Percentiles rank a stretch among this genome's conserved stretches.
Conservation (phyloP, 2,329 filamentous ascomycete species). For the Thielaviopsis musarum region DNA sequence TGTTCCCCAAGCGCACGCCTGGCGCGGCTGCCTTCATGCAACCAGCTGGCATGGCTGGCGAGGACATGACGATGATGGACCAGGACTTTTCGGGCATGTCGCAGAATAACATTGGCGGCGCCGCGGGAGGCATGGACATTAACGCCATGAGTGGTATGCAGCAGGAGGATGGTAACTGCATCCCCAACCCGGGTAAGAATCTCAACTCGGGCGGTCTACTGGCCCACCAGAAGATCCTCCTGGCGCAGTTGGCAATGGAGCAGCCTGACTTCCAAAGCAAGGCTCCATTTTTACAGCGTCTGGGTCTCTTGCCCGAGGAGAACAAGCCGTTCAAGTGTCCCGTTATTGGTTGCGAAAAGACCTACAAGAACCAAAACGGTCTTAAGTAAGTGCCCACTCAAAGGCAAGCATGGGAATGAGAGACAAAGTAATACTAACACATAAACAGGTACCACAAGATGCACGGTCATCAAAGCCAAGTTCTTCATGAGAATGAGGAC, state of each 20-base stretch:
- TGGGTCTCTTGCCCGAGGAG: slow-evolving; percentile 60
- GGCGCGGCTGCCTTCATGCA: slow-evolving; percentile 8
- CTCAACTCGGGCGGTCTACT: slow-evolving; percentile 24
- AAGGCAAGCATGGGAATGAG: neutral
- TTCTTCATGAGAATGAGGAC: slow-evolving; percentile 89
- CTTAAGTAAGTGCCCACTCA: slow-evolving; percentile 54
- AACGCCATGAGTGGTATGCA: slow-evolving; percentile 1
- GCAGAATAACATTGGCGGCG: slow-evolving; percentile 26
- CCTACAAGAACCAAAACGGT: slow-evolving; percentile 98
- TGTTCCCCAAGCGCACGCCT: slow-evolving; percentile 33
- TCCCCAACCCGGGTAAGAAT: slow-evolving; percentile 88
- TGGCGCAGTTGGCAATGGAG: slow-evolving; percentile 58
- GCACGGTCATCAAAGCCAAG: slow-evolving; percentile 92
- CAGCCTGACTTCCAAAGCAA: slow-evolving; percentile 57
- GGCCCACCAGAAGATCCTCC: slow-evolving; percentile 49
- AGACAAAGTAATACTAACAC: slow-evolving; percentile 16
- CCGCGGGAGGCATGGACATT: slow-evolving; percentile 22
- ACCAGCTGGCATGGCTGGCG: slow-evolving; percentile 27
- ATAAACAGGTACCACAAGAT: slow-evolving; percentile 45
- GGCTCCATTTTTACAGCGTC: slow-evolving; percentile 34
- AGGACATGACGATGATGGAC: slow-evolving; percentile 37
- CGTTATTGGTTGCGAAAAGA: slow-evolving; percentile 96
- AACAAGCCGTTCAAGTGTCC: slow-evolving; percentile 96
- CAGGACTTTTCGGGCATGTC: slow-evolving; percentile 48
- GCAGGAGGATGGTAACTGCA: slow-evolving; percentile 38